A percentile compares a stretch with the other conserved stretches of the same genome.
Conservation (phyloP, 2,329 filamentous ascomycete species). For the Clarireedia monteithiana region DNA sequence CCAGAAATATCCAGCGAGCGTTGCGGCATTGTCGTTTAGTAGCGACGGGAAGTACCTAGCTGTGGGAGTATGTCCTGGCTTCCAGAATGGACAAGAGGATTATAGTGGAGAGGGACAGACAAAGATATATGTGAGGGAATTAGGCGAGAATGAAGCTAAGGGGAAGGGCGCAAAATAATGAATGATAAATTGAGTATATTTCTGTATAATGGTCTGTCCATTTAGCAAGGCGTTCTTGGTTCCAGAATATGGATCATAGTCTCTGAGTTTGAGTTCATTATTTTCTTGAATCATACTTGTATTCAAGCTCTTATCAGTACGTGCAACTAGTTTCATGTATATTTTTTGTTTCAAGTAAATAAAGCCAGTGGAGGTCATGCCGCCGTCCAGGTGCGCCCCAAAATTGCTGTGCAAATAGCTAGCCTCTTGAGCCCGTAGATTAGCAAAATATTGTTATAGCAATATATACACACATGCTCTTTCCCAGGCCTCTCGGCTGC, state of each 20-base stretch:
- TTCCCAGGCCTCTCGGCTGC: too few relatives aligned
- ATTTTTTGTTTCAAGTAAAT: not conserved
- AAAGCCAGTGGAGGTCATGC: not conserved
- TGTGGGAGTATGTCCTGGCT: conserved; percentile 60
- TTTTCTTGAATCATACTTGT: not conserved
- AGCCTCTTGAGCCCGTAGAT: too few relatives aligned
- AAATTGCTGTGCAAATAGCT: too few relatives aligned
- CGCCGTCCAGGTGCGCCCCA: too few relatives aligned
- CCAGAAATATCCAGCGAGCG: conserved; percentile 54
- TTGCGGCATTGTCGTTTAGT: conserved; percentile 56
- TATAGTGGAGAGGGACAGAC: conserved; percentile 65
- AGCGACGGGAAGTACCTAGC: conserved; percentile 57
- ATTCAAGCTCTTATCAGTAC: too few relatives aligned
- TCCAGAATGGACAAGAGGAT: conserved; percentile 68
- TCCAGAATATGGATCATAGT: not conserved
- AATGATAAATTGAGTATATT: not conserved
- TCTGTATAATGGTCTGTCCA: not conserved
- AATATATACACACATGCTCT: too few relatives aligned
- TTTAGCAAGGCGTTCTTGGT: conserved; percentile 16
- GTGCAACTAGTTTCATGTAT: not conserved
- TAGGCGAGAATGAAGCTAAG: conserved; percentile 74
- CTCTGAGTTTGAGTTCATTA: not conserved
- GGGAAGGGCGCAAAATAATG: conserved; percentile 27
- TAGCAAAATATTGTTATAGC: too few relatives aligned
- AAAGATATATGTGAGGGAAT: conserved; percentile 72